Percentiles rank a stretch among this genome's conserved stretches.
Conservation (phyloP, 1,284 basidiomycete genomes). For the Farysia itapuensis region DNA sequence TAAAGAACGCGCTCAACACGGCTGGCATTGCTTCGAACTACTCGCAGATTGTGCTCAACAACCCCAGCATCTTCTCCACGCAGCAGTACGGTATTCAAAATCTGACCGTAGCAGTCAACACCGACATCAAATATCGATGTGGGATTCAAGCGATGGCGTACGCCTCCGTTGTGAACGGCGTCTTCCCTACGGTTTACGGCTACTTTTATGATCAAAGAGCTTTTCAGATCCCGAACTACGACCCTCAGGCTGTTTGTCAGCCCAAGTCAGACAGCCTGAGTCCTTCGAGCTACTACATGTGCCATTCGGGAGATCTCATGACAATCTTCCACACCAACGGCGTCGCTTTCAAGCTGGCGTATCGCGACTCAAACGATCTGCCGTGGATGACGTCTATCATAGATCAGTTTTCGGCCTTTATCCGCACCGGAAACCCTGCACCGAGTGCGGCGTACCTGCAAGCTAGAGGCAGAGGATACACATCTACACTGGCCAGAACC, state of each 20-base stretch:
- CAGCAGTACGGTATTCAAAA: constrained; percentile 22
- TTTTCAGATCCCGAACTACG: constrained; percentile 32
- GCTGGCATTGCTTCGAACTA: constrained; percentile 29
- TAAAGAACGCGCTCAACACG: constrained; percentile 23
- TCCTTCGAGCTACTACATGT: constrained; percentile 31
- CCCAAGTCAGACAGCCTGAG: constrained; percentile 9
- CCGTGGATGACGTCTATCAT: constrained; percentile 21
- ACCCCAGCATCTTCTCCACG: constrained; percentile 21
- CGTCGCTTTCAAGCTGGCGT: constrained; percentile 13
- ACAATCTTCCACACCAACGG: constrained; percentile 26
- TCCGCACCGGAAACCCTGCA: constrained; percentile 22
- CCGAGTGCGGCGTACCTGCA: constrained; percentile 8
- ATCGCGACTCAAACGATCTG: constrained; percentile 21
- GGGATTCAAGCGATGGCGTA: constrained; percentile 31
- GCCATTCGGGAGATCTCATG: constrained; percentile 35
- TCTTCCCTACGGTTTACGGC: constrained; percentile 26
- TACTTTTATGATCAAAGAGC: constrained; percentile 27
- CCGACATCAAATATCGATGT: constrained; percentile 26
- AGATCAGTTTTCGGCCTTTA: constrained; percentile 28
- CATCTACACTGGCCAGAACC: constrained; percentile 10
- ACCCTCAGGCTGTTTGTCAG: constrained; percentile 17
- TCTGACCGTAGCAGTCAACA: constrained; percentile 26
- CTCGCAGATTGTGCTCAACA: constrained; percentile 18
- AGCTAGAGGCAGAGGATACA: constrained; percentile 18
- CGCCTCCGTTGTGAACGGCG: constrained; percentile 22